Percentiles rank a stretch among this genome's conserved stretches.
phyloP scores from a whole-genome alignment of 257 asterid species.

The Ophiorrhiza pumila region DNA sequence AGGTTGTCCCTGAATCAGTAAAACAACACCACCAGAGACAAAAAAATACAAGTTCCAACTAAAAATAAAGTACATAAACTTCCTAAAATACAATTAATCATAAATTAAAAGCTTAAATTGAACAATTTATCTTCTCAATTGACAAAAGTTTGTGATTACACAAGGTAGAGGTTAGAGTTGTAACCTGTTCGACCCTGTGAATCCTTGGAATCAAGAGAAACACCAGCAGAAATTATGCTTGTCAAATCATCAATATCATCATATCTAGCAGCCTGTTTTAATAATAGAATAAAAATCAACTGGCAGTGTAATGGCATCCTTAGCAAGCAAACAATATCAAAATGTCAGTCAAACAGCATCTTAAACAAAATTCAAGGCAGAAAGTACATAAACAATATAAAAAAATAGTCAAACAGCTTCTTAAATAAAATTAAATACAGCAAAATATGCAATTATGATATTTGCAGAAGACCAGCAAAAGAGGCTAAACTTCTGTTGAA shows the following conservation, averaged over 20 bases:
- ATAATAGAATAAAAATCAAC: background rate
- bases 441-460: background rate
- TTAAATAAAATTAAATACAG: background rate
- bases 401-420: background rate
- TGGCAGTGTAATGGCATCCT: background rate
- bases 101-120: background rate
- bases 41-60: background rate
- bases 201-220: slow-evolving; percentile 68
- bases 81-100: background rate
- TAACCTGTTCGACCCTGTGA: slow-evolving; percentile 80
- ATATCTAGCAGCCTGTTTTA: slow-evolving; percentile 77
- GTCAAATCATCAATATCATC: slow-evolving; percentile 63
- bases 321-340: slow-evolving; percentile 7
- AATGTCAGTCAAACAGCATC: background rate
- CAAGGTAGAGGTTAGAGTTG: background rate
- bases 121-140: background rate
- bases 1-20: background rate
- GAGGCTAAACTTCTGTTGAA: background rate
- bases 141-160: background rate
- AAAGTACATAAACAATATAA: background rate
- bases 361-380: background rate
- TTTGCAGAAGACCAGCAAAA: background rate
- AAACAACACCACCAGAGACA: background rate
- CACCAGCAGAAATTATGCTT: slow-evolving; percentile 54
- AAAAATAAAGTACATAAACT: background rate